Evolutionary conservation across 2,329 filamentous ascomycete genomes (phyloP).

Genomic region (Hypoxylon sp.): DNA sequence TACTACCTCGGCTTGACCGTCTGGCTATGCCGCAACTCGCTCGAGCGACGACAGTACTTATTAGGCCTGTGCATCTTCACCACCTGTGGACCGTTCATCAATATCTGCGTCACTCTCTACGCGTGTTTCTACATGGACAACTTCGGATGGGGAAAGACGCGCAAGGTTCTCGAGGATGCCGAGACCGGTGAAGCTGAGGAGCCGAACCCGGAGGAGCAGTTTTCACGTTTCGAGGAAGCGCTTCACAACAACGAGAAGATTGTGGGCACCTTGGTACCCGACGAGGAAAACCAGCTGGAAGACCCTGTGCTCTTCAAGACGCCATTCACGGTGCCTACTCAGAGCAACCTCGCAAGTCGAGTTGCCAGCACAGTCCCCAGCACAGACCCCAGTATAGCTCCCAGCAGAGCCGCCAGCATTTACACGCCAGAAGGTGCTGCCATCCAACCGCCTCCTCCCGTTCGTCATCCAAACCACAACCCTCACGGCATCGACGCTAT

Average conservation of each 20-base stretch:
- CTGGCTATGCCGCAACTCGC: conserved; percentile 40
- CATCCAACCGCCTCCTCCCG: not conserved
- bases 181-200: conserved; percentile 42
- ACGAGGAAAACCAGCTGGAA: conserved; percentile 32
- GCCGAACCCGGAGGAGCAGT: conserved; percentile 19
- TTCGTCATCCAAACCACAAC: not conserved
- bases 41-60: conserved; percentile 43
- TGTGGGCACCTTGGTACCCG: conserved; percentile 22
- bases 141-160: conserved; percentile 48
- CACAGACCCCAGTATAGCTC: not conserved
- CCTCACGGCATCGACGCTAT: not conserved
- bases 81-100: conserved; percentile 44
- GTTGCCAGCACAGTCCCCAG: too few species aligned
- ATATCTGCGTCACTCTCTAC: conserved; percentile 45
- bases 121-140: conserved; percentile 45
- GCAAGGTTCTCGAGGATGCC: conserved; percentile 33
- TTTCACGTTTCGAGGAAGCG: conserved; percentile 24
- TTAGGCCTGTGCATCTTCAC: conserved; percentile 42
- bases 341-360: not conserved
- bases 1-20: conserved; percentile 43
- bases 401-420: conserved; percentile 1
- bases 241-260: conserved; percentile 27
- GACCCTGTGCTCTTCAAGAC: conserved; percentile 18
- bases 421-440: too few species aligned
- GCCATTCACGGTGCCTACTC: conserved; percentile 21